Evolutionary conservation across 2,329 filamentous ascomycete species (phyloP).

Genomic region (Botryotinia narcissicola): DNA sequence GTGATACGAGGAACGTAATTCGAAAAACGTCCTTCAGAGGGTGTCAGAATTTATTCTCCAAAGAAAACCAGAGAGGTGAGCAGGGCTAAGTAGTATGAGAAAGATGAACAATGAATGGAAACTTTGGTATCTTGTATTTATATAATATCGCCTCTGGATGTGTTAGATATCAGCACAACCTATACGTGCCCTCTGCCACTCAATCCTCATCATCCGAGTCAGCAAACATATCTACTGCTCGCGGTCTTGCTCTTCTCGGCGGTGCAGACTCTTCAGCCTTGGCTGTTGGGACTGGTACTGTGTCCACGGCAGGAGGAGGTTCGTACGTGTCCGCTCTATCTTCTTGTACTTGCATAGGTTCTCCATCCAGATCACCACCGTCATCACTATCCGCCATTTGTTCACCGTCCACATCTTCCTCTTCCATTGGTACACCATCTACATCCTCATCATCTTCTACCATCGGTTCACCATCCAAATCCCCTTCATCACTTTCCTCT

Average conservation of each 20-base stretch:
- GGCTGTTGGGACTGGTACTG: background rate
- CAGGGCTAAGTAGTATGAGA: background rate
- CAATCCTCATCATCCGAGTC: conserved; percentile 58
- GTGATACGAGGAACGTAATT: background rate
- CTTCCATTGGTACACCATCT: conserved; percentile 45
- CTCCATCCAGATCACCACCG: conserved; percentile 43
- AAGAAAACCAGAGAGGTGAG: background rate
- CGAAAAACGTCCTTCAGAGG: background rate
- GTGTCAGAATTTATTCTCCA: too few species aligned
- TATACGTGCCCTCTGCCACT: too few species aligned
- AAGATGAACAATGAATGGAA: background rate
- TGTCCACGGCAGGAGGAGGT: background rate
- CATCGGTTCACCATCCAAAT: conserved; percentile 44
- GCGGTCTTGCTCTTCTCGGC: conserved; percentile 46
- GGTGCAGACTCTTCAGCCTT: conserved; percentile 22
- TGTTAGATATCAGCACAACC: too few species aligned
- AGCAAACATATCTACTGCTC: conserved; percentile 85
- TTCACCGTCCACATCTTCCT: conserved; percentile 51
- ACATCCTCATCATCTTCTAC: conserved; percentile 43
- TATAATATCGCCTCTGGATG: background rate
- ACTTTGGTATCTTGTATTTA: background rate
- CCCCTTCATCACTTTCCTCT: conserved; percentile 46
- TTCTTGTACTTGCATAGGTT: conserved; percentile 29
- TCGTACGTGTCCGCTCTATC: conserved; percentile 4
- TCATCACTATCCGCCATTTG: conserved; percentile 46